Percentiles rank a stretch among this genome's conserved stretches.
These are phyloP conservation scores for Alloteropsis semialata DNA, from an alignment of 176 grass and related monocot genomes.

Conservation along the genomic window DNA sequence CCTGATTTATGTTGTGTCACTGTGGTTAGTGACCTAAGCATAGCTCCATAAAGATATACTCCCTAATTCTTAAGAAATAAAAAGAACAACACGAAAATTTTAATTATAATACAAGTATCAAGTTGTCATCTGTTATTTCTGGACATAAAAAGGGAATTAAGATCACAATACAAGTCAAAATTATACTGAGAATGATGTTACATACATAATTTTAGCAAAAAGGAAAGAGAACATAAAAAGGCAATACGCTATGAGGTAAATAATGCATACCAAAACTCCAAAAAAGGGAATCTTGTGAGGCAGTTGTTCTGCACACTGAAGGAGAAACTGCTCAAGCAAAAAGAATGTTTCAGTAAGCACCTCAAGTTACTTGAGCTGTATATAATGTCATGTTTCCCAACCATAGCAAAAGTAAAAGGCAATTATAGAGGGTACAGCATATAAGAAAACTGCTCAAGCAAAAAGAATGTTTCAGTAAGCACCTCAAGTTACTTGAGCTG, in stretches of 20 bases:
- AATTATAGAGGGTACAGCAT: constrained; percentile 21
- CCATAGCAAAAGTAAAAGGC: neutral
- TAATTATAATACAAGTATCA: neutral
- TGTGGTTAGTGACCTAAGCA: constrained; percentile 11
- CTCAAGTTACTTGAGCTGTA: constrained; percentile 8
- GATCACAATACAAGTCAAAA: constrained; percentile 9
- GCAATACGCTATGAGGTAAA: constrained; percentile 8
- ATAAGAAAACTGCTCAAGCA: constrained; percentile 54
- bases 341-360: constrained; percentile 35
- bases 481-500: constrained; percentile 19
- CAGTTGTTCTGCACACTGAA: constrained; percentile 84
- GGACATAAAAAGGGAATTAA: neutral
- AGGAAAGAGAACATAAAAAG: neutral
- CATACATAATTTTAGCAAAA: constrained; percentile 22
- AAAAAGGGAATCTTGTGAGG: constrained; percentile 97
- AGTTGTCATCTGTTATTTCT: neutral
- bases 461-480: constrained; percentile 37
- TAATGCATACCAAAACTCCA: constrained; percentile 79
- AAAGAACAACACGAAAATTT: neutral
- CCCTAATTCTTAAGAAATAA: constrained; percentile 6
- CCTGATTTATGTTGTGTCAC: neutral
- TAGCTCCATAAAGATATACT: constrained; percentile 20
- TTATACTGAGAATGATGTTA: neutral
- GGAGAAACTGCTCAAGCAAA: constrained; percentile 69
- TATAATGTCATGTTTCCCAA: neutral